Evolutionary conservation across 768 basidiomycete genomes (phyloP).

Genomic region (Collybiopsis confluens): DNA sequence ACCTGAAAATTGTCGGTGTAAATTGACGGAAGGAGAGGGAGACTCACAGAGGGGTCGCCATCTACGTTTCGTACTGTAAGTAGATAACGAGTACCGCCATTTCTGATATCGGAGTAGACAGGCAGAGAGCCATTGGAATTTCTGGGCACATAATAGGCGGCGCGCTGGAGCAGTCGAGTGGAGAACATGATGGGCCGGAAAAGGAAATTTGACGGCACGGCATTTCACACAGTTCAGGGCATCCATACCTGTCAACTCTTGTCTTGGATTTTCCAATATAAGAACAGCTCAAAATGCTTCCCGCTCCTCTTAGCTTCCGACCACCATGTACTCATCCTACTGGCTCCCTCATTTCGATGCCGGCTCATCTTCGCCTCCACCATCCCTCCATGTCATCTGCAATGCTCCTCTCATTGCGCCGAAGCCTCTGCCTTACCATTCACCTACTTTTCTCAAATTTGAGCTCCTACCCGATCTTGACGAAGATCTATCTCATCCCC

Average conservation of each 20-base stretch:
- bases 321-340: too few species aligned
- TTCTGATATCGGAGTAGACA: conserved; percentile 72
- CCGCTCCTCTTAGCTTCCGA: conserved; percentile 1
- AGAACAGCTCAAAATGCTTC: conserved; percentile 13
- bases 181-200: conserved; percentile 17
- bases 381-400: conserved; percentile 49
- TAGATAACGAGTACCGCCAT: conserved; percentile 54
- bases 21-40: conserved; percentile 1
- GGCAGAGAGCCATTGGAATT: conserved; percentile 66
- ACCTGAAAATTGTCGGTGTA: conserved; percentile 32
- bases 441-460: conserved; percentile 66
- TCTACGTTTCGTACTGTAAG: conserved; percentile 66
- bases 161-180: too few species aligned
- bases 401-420: conserved; percentile 67
- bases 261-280: conserved; percentile 30
- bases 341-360: too few species aligned
- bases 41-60: conserved; percentile 36
- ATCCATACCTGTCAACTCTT: too few species aligned
- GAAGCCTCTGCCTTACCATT: conserved; percentile 64
- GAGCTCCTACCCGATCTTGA: conserved; percentile 61
- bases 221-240: too few species aligned
- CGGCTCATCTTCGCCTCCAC: conserved; percentile 16
- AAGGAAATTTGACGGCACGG: too few species aligned
- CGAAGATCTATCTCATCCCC: conserved; percentile 67
- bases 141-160: conserved; percentile 62